These are phyloP conservation scores for Acmispon strigosus DNA, from an alignment of 306 rosid species.

Conservation along the genomic window DNA sequence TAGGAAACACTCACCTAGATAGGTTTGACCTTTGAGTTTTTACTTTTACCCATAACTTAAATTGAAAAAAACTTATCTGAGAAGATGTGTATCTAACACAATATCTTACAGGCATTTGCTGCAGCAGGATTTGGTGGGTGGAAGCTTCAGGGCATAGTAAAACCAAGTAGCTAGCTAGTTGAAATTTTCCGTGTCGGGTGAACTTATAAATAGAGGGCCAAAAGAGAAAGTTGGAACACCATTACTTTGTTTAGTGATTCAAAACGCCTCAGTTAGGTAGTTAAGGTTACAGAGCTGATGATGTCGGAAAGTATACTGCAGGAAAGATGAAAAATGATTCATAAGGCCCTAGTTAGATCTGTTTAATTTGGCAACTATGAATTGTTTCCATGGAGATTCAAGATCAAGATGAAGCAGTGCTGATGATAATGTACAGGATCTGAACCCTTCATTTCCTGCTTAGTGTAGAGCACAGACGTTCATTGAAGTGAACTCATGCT, in stretches of 20 bases:
- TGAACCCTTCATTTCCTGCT: constrained; percentile 7
- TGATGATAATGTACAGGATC: constrained; percentile 4
- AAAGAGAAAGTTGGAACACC: constrained; percentile 14
- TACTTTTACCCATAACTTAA: not conserved
- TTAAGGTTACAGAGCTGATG: constrained; percentile 1
- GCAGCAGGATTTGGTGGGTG: constrained; percentile 94
- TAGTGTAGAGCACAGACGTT: constrained; percentile 11
- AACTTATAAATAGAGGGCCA: not conserved
- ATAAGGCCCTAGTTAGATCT: not conserved
- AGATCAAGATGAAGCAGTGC: constrained; percentile 22
- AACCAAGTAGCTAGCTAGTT: constrained; percentile 53
- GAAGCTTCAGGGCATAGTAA: constrained; percentile 89
- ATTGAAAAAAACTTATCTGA: not conserved
- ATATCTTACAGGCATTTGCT: constrained; percentile 68
- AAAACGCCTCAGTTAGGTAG: not conserved
- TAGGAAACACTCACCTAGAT: not conserved
- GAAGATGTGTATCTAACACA: constrained; percentile 18
- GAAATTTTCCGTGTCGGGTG: not conserved
- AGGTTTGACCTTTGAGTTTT: not conserved
- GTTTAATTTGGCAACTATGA: constrained; percentile 22
- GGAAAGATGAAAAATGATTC: constrained; percentile 15
- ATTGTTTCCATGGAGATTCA: constrained; percentile 20
- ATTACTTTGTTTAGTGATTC: not conserved
- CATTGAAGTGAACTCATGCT: constrained; percentile 26
- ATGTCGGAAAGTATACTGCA: not conserved